Percentiles rank a stretch among this genome's conserved stretches.
phyloP scores from a whole-genome alignment of 2,329 filamentous ascomycete genomes.

The Pseudogymnoascus sp. region DNA sequence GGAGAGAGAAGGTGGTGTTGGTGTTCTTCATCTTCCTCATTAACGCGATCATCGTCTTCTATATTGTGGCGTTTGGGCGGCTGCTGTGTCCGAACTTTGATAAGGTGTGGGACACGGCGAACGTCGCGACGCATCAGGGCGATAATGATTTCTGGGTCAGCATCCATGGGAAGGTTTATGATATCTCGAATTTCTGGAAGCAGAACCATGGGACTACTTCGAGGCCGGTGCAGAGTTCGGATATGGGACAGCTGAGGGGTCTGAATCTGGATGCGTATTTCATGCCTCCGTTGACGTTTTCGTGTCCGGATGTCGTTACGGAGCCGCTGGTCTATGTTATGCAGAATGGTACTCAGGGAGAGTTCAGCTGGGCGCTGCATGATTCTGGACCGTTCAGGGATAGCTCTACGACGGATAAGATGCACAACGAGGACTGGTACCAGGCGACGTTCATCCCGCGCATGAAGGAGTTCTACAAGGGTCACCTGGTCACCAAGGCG shows the following conservation, averaged over 20 bases:
- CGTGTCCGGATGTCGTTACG: slow-evolving; percentile 68
- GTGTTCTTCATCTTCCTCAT: slow-evolving; percentile 73
- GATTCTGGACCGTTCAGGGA: slow-evolving; percentile 58
- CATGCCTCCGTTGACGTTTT: slow-evolving; percentile 64
- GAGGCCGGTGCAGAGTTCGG: slow-evolving; percentile 44
- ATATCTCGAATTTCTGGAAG: slow-evolving; percentile 83
- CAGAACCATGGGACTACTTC: slow-evolving; percentile 71
- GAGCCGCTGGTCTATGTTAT: slow-evolving; percentile 32
- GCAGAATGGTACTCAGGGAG: neutral
- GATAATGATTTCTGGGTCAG: slow-evolving; percentile 78
- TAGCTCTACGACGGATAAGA: slow-evolving; percentile 47
- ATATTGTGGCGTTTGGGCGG: slow-evolving; percentile 80
- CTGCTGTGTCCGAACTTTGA: slow-evolving; percentile 85
- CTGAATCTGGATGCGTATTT: slow-evolving; percentile 81
- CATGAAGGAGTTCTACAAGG: slow-evolving; percentile 77
- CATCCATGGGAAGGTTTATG: slow-evolving; percentile 83
- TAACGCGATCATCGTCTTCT: slow-evolving; percentile 81
- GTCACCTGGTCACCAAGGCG: slow-evolving; percentile 69
- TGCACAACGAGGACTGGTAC: slow-evolving; percentile 73
- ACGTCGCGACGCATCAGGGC: slow-evolving; percentile 67
- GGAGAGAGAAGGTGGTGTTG: slow-evolving; percentile 89
- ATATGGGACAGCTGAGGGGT: slow-evolving; percentile 76
- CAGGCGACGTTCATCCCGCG: slow-evolving; percentile 62
- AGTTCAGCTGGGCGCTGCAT: slow-evolving; percentile 50
- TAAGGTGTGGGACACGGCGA: slow-evolving; percentile 72